Base-by-base conservation (phyloP, 305 asterid species). In the Rubia tinctorum region DNA sequence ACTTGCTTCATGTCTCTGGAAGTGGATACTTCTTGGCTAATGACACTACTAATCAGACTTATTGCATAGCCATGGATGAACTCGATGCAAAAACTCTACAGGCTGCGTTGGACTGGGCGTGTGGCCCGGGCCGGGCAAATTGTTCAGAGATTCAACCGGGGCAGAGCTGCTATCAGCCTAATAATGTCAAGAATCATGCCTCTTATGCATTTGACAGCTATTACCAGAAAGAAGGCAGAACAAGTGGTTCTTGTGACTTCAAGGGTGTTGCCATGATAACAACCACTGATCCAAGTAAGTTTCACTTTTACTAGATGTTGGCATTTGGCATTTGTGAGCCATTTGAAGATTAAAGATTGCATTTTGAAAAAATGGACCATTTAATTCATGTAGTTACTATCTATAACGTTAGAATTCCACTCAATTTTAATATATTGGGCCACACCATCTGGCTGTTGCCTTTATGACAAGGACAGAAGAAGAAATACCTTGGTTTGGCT, bases 101-200 rank as follows among this genome's bases (percentile, higher is more conserved):
- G 82, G 74, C 97, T 34, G 99, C 99, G 20, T 84, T 95, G 78
- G 99, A 95, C 68, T 95, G 99, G 99, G 92, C 99, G 39, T 95
- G 99, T 78, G 99, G 99, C 34, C 97, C 97, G 0, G 99, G 99
- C 75, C 85, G 96, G 79, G 96, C 99, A 30, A 95, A 91, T 82
- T 95, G 99, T 80, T 86, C 98, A 6, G 97, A 92, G 76, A 89
- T 95, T 82, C 99, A 95, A 77, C 96, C 98, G 0, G 99, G 99
- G 78, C 89, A 95, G 87, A 89, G 87, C 56, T 95, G 99, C 80
- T 95, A 92, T 70, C 89, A 82, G 88, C 98, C 99, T 20, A 93
- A 95, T 79, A 87, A 85, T 75, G 99, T 92, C 77, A 86, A 75
- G 81, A 84, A 86, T 73, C 99, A 95, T 73, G 98, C 99, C 18